Conservation (phyloP, 2,329 filamentous ascomycete species). For the Beauveria brongniartii region DNA sequence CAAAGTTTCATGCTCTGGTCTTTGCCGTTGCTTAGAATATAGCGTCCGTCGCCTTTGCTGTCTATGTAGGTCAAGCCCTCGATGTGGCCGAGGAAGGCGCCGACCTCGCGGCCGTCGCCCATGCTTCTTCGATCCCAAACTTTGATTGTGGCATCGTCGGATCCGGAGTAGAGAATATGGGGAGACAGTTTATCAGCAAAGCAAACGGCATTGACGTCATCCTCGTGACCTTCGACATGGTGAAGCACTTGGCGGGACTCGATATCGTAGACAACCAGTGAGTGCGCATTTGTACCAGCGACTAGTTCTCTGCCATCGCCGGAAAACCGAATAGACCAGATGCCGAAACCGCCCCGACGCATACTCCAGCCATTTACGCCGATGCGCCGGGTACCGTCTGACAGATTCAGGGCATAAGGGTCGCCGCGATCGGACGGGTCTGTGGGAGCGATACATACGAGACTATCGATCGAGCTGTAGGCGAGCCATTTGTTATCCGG, state of each 20-base stretch:
- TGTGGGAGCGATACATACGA: constrained; percentile 79
- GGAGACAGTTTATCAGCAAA: constrained; percentile 84
- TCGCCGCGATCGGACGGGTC: constrained; percentile 76
- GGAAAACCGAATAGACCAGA: constrained; percentile 89
- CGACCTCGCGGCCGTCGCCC: constrained; percentile 66
- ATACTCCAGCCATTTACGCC: constrained; percentile 19
- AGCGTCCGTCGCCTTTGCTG: constrained; percentile 63
- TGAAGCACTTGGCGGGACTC: constrained; percentile 70
- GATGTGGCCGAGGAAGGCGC: constrained; percentile 58
- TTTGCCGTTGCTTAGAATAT: constrained; percentile 89
- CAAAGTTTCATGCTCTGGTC: constrained; percentile 97
- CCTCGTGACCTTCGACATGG: constrained; percentile 65
- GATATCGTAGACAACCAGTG: constrained; percentile 87
- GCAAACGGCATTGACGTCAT: constrained; percentile 95
- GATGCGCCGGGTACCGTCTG: constrained; percentile 21
- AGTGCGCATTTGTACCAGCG: constrained; percentile 71
- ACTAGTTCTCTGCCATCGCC: constrained; percentile 87
- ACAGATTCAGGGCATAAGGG: constrained; percentile 70
- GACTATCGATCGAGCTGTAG: constrained; percentile 79
- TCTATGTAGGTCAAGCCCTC: constrained; percentile 63
- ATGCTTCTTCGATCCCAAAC: constrained; percentile 95
- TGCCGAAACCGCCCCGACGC: constrained; percentile 42
- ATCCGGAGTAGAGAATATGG: constrained; percentile 92
- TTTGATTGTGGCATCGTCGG: constrained; percentile 87
- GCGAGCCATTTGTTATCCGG: constrained; percentile 89